Conservation (phyloP, 176 grass and related monocot species). For the Phoenix dactylifera region DNA sequence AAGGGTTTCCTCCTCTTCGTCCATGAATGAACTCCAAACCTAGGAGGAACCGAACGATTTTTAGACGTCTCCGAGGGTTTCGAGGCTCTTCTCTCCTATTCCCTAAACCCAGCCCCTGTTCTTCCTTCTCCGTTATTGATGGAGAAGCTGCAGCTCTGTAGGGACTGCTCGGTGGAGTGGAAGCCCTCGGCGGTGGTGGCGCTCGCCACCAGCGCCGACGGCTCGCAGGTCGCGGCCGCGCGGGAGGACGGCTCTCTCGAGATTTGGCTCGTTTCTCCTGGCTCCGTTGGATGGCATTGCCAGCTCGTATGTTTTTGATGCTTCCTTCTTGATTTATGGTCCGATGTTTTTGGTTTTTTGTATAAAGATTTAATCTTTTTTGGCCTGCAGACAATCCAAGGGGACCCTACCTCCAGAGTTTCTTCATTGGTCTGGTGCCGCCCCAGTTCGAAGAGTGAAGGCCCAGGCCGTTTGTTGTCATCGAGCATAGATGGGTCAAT, state of each 20-base stretch:
- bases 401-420: constrained; percentile 39
- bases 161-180: constrained; percentile 54
- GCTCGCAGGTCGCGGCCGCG: constrained; percentile 71
- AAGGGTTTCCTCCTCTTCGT: too few species aligned
- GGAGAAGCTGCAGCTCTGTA: constrained; percentile 72
- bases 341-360: not conserved
- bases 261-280: constrained; percentile 94
- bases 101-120: too few species aligned
- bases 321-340: not conserved
- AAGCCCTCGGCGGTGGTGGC: constrained; percentile 59
- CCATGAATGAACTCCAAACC: too few species aligned
- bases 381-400: constrained; percentile 69
- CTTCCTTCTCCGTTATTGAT: constrained; percentile 11
- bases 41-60: too few species aligned
- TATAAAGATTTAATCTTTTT: constrained; percentile 12
- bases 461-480: constrained; percentile 59
- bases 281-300: constrained; percentile 96
- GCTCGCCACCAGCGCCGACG: constrained; percentile 55
- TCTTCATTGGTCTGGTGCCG: constrained; percentile 76
- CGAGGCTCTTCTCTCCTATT: too few species aligned
- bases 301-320: constrained; percentile 54
- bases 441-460: constrained; percentile 8
- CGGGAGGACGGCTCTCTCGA: constrained; percentile 70
- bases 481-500: constrained; percentile 81
- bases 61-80: too few species aligned